phyloP scores from a whole-genome alignment of 208 protist species.

The Acanthamoeba healyi region DNA sequence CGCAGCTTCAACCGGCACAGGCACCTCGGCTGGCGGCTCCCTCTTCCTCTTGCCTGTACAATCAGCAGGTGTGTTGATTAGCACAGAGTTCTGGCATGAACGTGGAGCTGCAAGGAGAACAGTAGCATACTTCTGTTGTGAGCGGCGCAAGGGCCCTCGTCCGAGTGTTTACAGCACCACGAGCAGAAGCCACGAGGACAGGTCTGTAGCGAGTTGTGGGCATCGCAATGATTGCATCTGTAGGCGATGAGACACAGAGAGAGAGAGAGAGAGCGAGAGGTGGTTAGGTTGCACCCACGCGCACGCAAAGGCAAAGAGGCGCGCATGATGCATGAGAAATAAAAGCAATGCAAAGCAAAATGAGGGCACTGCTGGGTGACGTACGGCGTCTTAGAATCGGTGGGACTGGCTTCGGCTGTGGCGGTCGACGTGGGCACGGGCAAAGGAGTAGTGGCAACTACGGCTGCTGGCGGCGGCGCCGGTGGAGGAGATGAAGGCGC shows the following conservation, averaged over 20 bases:
- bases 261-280: too few relatives aligned
- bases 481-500: too few relatives aligned
- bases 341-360: neutral
- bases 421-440: neutral
- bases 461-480: neutral
- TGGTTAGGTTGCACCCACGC: too few relatives aligned
- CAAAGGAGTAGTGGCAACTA: neutral
- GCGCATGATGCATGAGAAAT: neutral
- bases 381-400: neutral
- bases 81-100: too few relatives aligned
- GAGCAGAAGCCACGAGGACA: slow-evolving; percentile 20
- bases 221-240: slow-evolving; percentile 1
- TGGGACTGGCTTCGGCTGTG: neutral
- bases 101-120: neutral
- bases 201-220: neutral
- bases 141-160: neutral
- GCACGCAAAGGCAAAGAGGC: neutral
- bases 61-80: neutral
- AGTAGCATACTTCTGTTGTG: neutral
- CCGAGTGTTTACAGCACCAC: slow-evolving; percentile 33
- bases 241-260: too few relatives aligned
- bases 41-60: neutral
- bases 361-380: neutral
- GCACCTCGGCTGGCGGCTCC: neutral
- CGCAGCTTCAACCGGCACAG: neutral